phyloP scores from a whole-genome alignment of 2,329 filamentous ascomycete genomes.

The Fusarium verticillioides region DNA sequence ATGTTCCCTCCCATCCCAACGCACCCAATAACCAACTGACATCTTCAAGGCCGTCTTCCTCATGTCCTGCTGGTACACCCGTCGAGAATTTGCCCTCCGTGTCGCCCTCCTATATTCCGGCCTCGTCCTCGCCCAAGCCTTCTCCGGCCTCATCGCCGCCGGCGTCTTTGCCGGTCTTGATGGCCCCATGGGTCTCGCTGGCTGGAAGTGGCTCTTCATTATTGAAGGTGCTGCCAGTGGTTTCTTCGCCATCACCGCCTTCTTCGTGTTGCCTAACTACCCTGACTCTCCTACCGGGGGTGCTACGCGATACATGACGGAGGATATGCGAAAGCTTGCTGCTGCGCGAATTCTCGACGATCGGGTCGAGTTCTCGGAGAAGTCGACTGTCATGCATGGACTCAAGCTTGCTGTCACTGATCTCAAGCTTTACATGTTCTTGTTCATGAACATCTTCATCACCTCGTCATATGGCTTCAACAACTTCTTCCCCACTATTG shows the following conservation, averaged over 20 bases:
- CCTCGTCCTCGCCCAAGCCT: conserved; percentile 72
- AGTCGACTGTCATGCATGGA: conserved; percentile 28
- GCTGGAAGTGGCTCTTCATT: conserved; percentile 76
- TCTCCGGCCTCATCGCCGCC: conserved; percentile 69
- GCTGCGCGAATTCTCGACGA: conserved; percentile 28
- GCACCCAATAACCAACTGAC: rapidly evolving
- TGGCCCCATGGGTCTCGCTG: conserved; percentile 61
- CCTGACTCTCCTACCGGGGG: conserved; percentile 18
- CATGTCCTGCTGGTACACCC: conserved; percentile 70
- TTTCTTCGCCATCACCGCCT: conserved; percentile 36
- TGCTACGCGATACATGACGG: conserved; percentile 28
- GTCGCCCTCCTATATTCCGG: conserved; percentile 68
- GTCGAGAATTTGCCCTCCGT: conserved; percentile 69
- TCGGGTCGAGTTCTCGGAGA: conserved; percentile 26
- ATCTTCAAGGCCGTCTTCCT: conserved; percentile 17
- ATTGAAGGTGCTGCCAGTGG: conserved; percentile 65
- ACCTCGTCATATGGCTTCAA: conserved; percentile 48
- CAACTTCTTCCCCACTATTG: conserved; percentile 60
- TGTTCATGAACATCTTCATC: conserved; percentile 39
- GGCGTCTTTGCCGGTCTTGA: conserved; percentile 61
- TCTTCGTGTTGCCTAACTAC: conserved; percentile 39
- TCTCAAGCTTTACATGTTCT: conserved; percentile 37
- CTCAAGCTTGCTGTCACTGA: conserved; percentile 34
- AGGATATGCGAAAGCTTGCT: conserved; percentile 32
- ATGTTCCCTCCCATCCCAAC: not conserved